A percentile compares a stretch with the other conserved stretches of the same genome.
Evolutionary conservation across 1,284 basidiomycete genomes (phyloP).

Genomic region (Exobasidium rhododendri): DNA sequence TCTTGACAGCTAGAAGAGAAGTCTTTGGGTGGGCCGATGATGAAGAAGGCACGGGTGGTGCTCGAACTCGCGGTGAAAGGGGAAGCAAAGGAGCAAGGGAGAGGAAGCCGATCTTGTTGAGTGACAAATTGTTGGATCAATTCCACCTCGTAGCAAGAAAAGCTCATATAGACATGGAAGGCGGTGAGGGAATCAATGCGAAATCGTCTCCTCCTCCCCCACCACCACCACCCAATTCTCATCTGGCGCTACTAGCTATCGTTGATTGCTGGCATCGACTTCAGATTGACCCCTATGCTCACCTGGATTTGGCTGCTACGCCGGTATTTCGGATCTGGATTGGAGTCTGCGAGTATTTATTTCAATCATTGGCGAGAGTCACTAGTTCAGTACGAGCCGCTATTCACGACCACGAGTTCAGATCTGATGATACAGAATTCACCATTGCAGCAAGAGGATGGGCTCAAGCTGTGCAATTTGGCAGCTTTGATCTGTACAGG

Average conservation of each 20-base stretch:
- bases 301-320: constrained; percentile 89
- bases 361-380: constrained; percentile 62
- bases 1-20: constrained; percentile 71
- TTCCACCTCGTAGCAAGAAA: constrained; percentile 73
- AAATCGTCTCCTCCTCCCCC: no score
- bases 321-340: constrained; percentile 96
- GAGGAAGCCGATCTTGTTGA: constrained; percentile 73
- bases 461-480: constrained; percentile 72
- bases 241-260: constrained; percentile 94
- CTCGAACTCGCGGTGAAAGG: constrained; percentile 2
- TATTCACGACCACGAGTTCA: constrained; percentile 73
- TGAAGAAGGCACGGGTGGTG: constrained; percentile 27
- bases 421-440: constrained; percentile 88
- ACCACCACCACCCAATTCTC: constrained; percentile 74
- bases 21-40: constrained; percentile 67
- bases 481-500: constrained; percentile 83
- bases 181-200: background rate
- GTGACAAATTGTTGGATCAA: constrained; percentile 79
- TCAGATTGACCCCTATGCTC: constrained; percentile 81
- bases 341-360: constrained; percentile 93
- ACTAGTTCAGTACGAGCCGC: constrained; percentile 61
- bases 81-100: constrained; percentile 10
- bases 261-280: constrained; percentile 95
- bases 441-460: constrained; percentile 91
- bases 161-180: background rate